Conservation (phyloP, 257 asterid species). For the Primulina eburnea region DNA sequence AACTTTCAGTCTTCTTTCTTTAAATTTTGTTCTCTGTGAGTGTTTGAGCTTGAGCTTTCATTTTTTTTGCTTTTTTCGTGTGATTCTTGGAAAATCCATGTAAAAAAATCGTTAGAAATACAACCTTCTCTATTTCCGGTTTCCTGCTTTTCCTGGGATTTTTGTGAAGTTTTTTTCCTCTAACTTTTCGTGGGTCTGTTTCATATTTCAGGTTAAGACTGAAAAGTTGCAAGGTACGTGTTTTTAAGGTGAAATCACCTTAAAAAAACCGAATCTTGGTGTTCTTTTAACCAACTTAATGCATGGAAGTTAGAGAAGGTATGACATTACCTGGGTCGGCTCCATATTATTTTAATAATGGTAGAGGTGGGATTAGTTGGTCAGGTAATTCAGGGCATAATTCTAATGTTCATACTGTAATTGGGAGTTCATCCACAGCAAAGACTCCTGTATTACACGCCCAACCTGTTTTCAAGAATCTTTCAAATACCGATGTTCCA, state of each 20-base stretch:
- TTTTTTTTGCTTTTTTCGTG: slow-evolving; percentile 16
- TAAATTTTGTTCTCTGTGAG: slow-evolving; percentile 2
- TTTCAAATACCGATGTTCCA: slow-evolving; percentile 23
- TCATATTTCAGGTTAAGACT: slow-evolving; percentile 29
- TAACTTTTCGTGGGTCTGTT: slow-evolving; percentile 28
- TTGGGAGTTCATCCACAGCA: slow-evolving; percentile 31
- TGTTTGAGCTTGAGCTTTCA: slow-evolving; percentile 15
- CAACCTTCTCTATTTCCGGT: slow-evolving; percentile 3
- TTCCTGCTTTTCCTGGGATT: slow-evolving; percentile 15
- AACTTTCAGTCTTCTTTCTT: background rate
- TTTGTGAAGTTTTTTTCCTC: slow-evolving; percentile 20
- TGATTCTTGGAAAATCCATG: slow-evolving; percentile 48
- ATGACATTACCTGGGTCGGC: slow-evolving; percentile 63
- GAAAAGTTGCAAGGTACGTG: background rate
- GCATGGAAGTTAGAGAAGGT: slow-evolving; percentile 73
- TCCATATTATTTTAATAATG: slow-evolving; percentile 50
- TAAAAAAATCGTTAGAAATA: slow-evolving; percentile 16
- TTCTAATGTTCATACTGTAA: slow-evolving; percentile 28
- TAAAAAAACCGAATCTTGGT: slow-evolving; percentile 19
- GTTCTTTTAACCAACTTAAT: slow-evolving; percentile 34
- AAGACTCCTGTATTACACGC: slow-evolving; percentile 33
- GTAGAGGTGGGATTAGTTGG: slow-evolving; percentile 49
- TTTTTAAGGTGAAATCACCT: slow-evolving; percentile 6
- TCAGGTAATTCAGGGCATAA: slow-evolving; percentile 39
- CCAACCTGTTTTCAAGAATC: slow-evolving; percentile 18